Percentiles rank a stretch among this genome's conserved stretches.
phyloP scores from a whole-genome alignment of 73 alveolate species.

The Urostyla sp. region DNA sequence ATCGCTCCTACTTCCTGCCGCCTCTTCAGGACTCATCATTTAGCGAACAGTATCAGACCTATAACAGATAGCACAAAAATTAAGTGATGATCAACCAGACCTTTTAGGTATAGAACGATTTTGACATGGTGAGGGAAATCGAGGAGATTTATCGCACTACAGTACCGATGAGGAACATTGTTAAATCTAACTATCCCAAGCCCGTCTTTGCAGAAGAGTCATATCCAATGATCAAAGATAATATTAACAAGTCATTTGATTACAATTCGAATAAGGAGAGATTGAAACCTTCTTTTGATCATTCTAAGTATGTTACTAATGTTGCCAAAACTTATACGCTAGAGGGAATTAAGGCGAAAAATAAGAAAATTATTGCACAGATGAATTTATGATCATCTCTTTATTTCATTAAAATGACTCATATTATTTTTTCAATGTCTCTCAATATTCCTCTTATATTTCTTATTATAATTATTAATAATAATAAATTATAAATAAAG shows the following conservation, averaged over 20 bases:
- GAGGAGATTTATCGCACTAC: conserved; percentile 13
- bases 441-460: too few relatives aligned
- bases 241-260: background rate
- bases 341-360: too few relatives aligned
- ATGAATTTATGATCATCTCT: too few relatives aligned
- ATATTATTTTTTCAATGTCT: too few relatives aligned
- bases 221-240: background rate
- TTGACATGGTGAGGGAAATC: conserved; percentile 18
- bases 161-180: background rate
- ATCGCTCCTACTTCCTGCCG: conserved; percentile 12
- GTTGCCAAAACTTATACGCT: too few relatives aligned
- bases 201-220: conserved; percentile 39
- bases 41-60: background rate
- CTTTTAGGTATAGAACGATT: background rate
- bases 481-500: too few relatives aligned
- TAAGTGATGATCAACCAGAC: conserved; percentile 8
- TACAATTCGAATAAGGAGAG: too few relatives aligned
- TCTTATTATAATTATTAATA: too few relatives aligned
- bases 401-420: too few relatives aligned
- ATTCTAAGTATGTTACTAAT: too few relatives aligned
- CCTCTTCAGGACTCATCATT: conserved; percentile 31
- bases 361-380: too few relatives aligned
- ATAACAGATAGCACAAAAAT: background rate
- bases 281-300: too few relatives aligned
- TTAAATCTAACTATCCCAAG: background rate